Evolutionary conservation across 768 basidiomycete genomes (phyloP), one percentile per base, ranked within the genome.

Genomic region (Termitomyces sp.): DNA sequence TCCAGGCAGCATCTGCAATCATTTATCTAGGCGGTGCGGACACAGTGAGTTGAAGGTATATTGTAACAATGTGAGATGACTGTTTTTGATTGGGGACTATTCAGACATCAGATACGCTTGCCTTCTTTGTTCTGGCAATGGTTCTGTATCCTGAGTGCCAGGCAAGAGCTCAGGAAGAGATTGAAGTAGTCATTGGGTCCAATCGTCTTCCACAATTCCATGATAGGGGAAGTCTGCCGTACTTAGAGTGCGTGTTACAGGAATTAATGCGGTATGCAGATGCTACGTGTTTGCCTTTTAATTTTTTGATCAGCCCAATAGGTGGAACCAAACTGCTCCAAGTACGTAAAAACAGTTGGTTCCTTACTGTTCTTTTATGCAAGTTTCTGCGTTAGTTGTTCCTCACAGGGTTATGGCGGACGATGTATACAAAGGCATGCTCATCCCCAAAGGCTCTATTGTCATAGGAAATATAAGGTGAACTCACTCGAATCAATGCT

Each of bases 121-220:
- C 69, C 5, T 46, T 59, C n/a, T 70, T 69, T 28, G 64, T 74
- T 39, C 55, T 70, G 15, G 72, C 66, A 4, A 74, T 72, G 70
- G 38, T 66, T 7, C 55, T 68, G 12, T 58, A 70, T 60, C 72
- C 70, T 4, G 67, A 70, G 28, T 54, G 66, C 20, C 73, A 72
- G 59, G 36, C 42, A 11, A 58, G 45, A n/a, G 71, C 67, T 36
- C 73, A 73, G 57, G 59, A 62, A 18, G 72, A 74, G 59, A 63
- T 74, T 20, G 72, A 71, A 52, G 8, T 42, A 2, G 65, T 72
- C 20, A 53, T 70, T 13, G 71, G 71, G 7, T 7, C 38, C 11
- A 58, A 63, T 22, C 57, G 71, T 15, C 67, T 74, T 50, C 73
- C 73, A 4, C 60, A 57, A 38, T 54, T 70, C 28, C 36, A 51